Conservation (phyloP, 306 rosid species). For the Elaeagnus macrophylla region DNA sequence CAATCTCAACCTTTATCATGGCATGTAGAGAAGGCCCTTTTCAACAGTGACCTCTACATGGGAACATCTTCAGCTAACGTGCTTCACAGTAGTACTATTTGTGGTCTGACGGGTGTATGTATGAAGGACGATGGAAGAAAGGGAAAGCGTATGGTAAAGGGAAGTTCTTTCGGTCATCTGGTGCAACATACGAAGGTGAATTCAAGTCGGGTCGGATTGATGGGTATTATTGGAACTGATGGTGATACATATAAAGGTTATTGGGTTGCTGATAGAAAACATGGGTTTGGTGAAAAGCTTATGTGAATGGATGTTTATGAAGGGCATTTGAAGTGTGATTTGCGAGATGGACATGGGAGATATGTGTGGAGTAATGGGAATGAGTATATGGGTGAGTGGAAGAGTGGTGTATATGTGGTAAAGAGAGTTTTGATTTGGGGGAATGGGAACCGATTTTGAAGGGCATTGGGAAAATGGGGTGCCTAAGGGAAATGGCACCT, state of each 20-base stretch:
- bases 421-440: constrained; percentile 68
- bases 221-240: constrained; percentile 71
- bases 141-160: constrained; percentile 93
- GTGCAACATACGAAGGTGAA: constrained; percentile 85
- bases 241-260: constrained; percentile 70
- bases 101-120: constrained; percentile 93
- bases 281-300: constrained; percentile 65
- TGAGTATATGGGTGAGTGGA: constrained; percentile 81
- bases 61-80: constrained; percentile 58
- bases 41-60: constrained; percentile 81
- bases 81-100: constrained; percentile 73
- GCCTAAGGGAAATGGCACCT: constrained; percentile 71
- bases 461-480: constrained; percentile 89
- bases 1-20: constrained; percentile 58
- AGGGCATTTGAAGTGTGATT: constrained; percentile 66
- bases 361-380: constrained; percentile 91
- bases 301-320: constrained; percentile 69
- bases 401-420: constrained; percentile 68
- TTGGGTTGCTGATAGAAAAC: constrained; percentile 67
- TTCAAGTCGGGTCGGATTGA: constrained; percentile 92
- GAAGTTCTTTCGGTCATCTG: constrained; percentile 91
- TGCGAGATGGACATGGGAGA: constrained; percentile 76
- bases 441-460: constrained; percentile 70
- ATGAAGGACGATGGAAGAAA: constrained; percentile 80
- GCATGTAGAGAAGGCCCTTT: constrained; percentile 40